These are phyloP conservation scores for Zelopaecilomyces penicillatus DNA, from an alignment of 2,329 filamentous ascomycete species.

Conservation along the genomic window DNA sequence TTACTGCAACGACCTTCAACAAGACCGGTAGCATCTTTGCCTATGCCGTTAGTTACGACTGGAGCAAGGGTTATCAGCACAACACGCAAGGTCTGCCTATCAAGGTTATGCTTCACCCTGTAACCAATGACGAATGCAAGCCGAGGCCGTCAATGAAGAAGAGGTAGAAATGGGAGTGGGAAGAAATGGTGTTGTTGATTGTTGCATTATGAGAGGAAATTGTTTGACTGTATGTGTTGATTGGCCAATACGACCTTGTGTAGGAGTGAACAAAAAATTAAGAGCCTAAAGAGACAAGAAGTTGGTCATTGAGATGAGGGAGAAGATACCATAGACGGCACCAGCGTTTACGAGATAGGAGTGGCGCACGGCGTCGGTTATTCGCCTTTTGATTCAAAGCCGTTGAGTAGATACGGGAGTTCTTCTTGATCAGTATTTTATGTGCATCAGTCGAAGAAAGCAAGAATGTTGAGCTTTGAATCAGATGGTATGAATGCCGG, in stretches of 20 bases:
- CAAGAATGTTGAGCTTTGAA: too few species aligned
- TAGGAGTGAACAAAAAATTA: not conserved
- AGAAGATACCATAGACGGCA: not conserved
- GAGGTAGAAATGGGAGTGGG: conserved; percentile 31
- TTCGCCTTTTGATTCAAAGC: not conserved
- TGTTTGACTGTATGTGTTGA: conserved; percentile 1
- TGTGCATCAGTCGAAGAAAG: too few species aligned
- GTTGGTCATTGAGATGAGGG: conserved; percentile 2
- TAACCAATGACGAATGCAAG: conserved; percentile 55
- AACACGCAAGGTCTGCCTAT: conserved; percentile 69
- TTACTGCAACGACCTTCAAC: conserved; percentile 88
- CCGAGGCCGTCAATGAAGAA: conserved; percentile 52
- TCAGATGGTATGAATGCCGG: too few species aligned
- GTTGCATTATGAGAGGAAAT: conserved; percentile 1
- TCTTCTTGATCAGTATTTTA: too few species aligned
- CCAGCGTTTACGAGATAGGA: not conserved
- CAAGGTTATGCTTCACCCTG: conserved; percentile 80
- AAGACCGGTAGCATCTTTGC: conserved; percentile 75
- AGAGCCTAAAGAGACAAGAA: not conserved
- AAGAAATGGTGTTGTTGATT: conserved; percentile 1
- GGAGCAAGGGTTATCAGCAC: conserved; percentile 88
- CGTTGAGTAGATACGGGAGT: too few species aligned
- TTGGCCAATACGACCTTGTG: not conserved
- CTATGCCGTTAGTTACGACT: conserved; percentile 91
- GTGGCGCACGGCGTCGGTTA: conserved; percentile 4